Evolutionary conservation across 2,329 filamentous ascomycete genomes (phyloP), one percentile per base, ranked within the genome.

Genomic region (Xylariales sp.): DNA sequence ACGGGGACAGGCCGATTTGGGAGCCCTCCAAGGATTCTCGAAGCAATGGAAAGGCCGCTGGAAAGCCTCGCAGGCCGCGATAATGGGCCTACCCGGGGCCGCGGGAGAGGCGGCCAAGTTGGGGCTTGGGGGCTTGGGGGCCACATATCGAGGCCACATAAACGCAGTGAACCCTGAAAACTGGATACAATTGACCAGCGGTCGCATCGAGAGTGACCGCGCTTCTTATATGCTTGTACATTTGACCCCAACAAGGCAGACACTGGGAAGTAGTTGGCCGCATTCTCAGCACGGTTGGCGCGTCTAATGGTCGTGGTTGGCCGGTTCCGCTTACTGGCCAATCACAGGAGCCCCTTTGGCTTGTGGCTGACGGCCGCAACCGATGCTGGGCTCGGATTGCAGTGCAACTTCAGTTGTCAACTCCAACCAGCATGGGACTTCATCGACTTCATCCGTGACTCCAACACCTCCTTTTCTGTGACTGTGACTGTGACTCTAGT

Each of bases 61-160:
- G 19, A 40, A 32, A 37, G 31, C 53, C 55, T 54, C 44, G 51
- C 46, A 42, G 48, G 57, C 48, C 56, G 50, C 52, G 31, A 31
- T 18, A 52, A 53, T 46, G 46, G 57, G 55, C 43, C 54, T 47
- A 46, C 46, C 31, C 27, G 32, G 39, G 56, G 50, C 50, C 54
- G 50, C 47, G 43, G 40, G 24, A 33, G 31, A 21, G 15, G 43
- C 41, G 50, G 47, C 50, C 47, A 46, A 41, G 46, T 39, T 43
- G 54, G 50, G 56, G 54, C 56, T 57, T 56, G 49, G 56, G 43
- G 24, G n/a, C n/a, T n/a, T n/a, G n/a, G n/a, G 8, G 53, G 50
- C 55, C 54, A 42, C 18, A 51, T 46, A 47, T 31, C 41, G 49
- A 43, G 56, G 46, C 56, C 57, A 36, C 40, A 40, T 43, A 40